A percentile compares a stretch with the other conserved stretches of the same genome.
Conservation (phyloP, 495 filamentous ascomycete genomes). For the Cenococcum geophilum region DNA sequence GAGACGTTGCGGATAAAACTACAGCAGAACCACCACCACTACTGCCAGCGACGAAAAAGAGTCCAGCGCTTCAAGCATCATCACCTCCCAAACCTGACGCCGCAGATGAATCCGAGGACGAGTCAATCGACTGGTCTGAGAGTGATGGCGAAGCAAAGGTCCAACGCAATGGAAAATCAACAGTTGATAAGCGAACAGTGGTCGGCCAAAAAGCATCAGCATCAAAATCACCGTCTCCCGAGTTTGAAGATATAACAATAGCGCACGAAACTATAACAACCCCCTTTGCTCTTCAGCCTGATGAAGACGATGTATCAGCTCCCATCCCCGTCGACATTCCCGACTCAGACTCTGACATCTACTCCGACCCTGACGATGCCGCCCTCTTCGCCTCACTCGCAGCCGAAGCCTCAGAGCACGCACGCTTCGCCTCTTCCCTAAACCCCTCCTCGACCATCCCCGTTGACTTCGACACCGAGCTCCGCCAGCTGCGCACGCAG, state of each 20-base stretch:
- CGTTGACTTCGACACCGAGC: constrained; percentile 76
- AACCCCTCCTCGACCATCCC: constrained; percentile 59
- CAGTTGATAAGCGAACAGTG: background rate
- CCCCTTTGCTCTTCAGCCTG: constrained; percentile 27
- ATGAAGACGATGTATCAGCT: constrained; percentile 24
- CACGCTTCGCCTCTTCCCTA: constrained; percentile 77
- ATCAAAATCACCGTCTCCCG: constrained; percentile 31
- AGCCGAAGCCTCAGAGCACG: constrained; percentile 85
- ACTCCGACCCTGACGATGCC: constrained; percentile 86
- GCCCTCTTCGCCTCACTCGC: constrained; percentile 79
- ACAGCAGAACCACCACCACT: constrained; percentile 40
- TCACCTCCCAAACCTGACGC: background rate
- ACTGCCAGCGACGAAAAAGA: constrained; percentile 9
- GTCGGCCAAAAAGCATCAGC: background rate
- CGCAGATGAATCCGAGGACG: constrained; percentile 26
- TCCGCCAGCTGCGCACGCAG: constrained; percentile 79
- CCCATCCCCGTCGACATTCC: too few species aligned
- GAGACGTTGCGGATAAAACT: constrained; percentile 41
- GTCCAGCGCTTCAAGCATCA: constrained; percentile 9
- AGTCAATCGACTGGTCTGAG: constrained; percentile 39
- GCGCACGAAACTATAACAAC: background rate
- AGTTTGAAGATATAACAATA: constrained; percentile 31
- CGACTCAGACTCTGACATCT: constrained; percentile 43
- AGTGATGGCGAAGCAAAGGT: constrained; percentile 36
- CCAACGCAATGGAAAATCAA: constrained; percentile 19